Percentiles rank a stretch among this genome's conserved stretches.
phyloP scores from a whole-genome alignment of 768 basidiomycete species.

The Trametes punicea region DNA sequence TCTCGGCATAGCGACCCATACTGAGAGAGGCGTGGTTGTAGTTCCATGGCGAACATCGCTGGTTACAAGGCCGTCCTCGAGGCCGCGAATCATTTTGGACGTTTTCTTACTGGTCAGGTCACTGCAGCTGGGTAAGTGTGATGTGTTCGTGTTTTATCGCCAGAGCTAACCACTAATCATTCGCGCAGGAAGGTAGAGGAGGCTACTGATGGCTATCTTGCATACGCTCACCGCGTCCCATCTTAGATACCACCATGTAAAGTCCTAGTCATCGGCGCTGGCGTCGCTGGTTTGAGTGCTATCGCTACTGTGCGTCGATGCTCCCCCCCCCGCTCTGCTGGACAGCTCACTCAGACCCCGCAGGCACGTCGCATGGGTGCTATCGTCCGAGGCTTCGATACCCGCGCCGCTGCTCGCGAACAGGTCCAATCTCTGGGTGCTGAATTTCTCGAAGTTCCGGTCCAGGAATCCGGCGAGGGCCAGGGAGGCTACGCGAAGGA shows the following conservation, averaged over 20 bases:
- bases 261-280: constrained; percentile 83
- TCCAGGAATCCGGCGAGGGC: constrained; percentile 80
- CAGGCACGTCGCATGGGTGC: constrained; percentile 82
- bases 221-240: not conserved
- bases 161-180: not conserved
- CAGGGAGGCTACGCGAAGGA: constrained; percentile 85
- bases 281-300: constrained; percentile 85
- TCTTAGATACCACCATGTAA: constrained; percentile 80
- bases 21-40: not conserved
- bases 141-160: not conserved
- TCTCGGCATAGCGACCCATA: not conserved
- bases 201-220: not conserved
- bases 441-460: constrained; percentile 79
- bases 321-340: not conserved
- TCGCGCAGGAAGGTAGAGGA: constrained; percentile 44
- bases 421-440: constrained; percentile 89
- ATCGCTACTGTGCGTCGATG: constrained; percentile 64
- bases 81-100: constrained; percentile 85
- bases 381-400: constrained; percentile 86
- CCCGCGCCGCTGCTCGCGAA: constrained; percentile 79
- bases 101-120: constrained; percentile 88
- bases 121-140: constrained; percentile 77
- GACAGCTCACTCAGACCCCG: not conserved
- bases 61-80: constrained; percentile 91
- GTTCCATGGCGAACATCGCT: constrained; percentile 94